Evolutionary conservation across 2,329 filamentous ascomycete species (phyloP), one percentile per base, ranked within the genome.

Genomic region (Eutypa lata): DNA sequence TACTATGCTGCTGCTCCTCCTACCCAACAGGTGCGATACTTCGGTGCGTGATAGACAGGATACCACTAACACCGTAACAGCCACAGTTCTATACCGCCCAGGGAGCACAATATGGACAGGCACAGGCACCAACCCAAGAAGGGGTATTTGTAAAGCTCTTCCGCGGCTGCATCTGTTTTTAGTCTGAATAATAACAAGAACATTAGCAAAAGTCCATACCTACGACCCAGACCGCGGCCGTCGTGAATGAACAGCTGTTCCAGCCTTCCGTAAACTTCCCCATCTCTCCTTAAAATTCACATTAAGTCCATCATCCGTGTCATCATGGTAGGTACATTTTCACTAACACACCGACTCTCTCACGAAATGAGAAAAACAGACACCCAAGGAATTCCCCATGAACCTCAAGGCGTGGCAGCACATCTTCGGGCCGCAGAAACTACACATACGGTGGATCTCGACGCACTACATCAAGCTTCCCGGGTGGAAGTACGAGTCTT

Each of bases 401-500:
- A 24, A 45, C 42, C 42, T 45, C 42, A 45, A 45, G 42, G 22
- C 42, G 11, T 45, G 42, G 42, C 8, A 2, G 42, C 42, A 45
- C 13, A 45, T 45, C 42, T 45, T 45, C 22, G 42, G 42, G 42
- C 42, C 22, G 14, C 42, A 45, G 21, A 22, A 45, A 16, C 22
- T 45, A 21, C 11, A 22, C 19, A 3, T 11, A 16, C 53, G 54
- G 18, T 54, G 48, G 48, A 52, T 38, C 22, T 46, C 28, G 7
- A 46, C 49, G 6, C 47, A 57, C 35, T 40, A 50, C 26, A 47
- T 42, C 49, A 49, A 57, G 47, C 26, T 52, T 13, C 52, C 52
- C 10, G 55, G 46, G 13, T 48, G 33, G 13, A 14, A 21, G 5
- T 56, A 52, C 47, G 40, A 35, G 16, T 31, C 33, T 10, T 11